Evolutionary conservation across 75 land plant genomes (phyloP), one percentile per base, ranked within the genome.

Genomic region (Pinus taeda): DNA sequence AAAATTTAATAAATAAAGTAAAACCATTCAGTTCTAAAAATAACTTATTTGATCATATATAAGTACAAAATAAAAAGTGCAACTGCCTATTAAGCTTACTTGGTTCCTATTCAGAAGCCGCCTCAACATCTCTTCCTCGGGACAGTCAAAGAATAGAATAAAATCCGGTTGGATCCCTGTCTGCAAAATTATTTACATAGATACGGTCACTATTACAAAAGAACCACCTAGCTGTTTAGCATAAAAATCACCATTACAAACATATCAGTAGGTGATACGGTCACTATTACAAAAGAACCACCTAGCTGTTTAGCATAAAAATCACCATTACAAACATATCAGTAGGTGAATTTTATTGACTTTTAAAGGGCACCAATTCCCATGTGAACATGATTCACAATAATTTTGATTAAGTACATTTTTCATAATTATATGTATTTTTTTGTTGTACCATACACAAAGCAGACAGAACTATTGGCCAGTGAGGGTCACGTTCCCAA

Each of bases 41-140:
- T 9, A 39, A 21, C 14, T n/a, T 69, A 36, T 69, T 69, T 36
- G 49, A 15, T 42, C 3, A 42, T 69, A 69, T 8, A n/a, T 42
- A 42, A 55, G 29, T 5, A 1, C 18, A 2, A 33, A 58, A 58
- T 58, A 26, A 39, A 74, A 39, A 55, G 12, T 37, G 17, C 20
- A 45, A 17, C 15, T 15, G 33, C 80, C 14, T 36, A 53, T 15
- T 57, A 72, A 15, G 20, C 80, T 57, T 65, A 92, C 93, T 88
- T 92, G 88, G 65, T 95, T 95, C 58, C 96, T 80, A 63, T 72
- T 81, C 36, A 95, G 65, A 76, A 95, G 85, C 33, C 96, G 88
- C 77, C 74, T 84, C 83, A 91, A 96, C 96, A 95, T 88, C 79
- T 93, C 96, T 66, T 89, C 90, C 71, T 93, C 90, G 9, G 98